Evolutionary conservation across 139 green algal species (phyloP).

Genomic region (Chlorella sorokiniana): DNA sequence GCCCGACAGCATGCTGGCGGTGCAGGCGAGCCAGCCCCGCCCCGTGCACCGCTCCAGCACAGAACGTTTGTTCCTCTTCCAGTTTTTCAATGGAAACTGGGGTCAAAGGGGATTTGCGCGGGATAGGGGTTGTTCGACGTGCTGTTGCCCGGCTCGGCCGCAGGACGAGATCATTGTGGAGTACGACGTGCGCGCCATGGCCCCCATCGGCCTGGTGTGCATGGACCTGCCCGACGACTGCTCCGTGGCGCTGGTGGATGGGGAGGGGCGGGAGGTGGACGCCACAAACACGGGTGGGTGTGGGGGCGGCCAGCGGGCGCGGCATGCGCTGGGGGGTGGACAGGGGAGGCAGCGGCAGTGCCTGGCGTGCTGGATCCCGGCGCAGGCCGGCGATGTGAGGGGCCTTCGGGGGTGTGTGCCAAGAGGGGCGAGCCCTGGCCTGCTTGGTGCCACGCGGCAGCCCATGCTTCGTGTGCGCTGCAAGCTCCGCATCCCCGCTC

Average conservation of each 20-base stretch:
- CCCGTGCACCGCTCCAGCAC: constrained; percentile 17
- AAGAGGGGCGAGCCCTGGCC: too few relatives aligned
- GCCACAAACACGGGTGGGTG: constrained; percentile 3
- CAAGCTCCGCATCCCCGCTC: background rate
- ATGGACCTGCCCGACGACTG: constrained; percentile 48
- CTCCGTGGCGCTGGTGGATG: constrained; percentile 44
- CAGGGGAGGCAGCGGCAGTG: background rate
- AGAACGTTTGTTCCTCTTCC: background rate
- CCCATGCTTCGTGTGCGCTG: background rate
- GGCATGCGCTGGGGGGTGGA: background rate
- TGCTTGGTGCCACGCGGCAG: too few relatives aligned
- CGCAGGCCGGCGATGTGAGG: too few relatives aligned
- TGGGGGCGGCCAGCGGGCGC: background rate
- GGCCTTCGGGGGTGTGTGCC: too few relatives aligned
- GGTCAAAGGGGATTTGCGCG: too few relatives aligned
- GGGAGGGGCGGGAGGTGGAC: constrained; percentile 2
- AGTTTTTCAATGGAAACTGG: background rate
- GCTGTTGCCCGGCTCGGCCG: background rate
- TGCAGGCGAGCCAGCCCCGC: constrained; percentile 48
- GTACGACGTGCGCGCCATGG: constrained; percentile 59
- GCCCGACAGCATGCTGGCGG: constrained; percentile 53
- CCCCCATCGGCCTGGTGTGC: constrained; percentile 64
- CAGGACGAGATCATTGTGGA: constrained; percentile 43
- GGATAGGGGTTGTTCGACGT: too few relatives aligned
- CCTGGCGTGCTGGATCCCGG: background rate